phyloP scores from a whole-genome alignment of 2,329 filamentous ascomycete species.

The Xylaria hypoxylon region DNA sequence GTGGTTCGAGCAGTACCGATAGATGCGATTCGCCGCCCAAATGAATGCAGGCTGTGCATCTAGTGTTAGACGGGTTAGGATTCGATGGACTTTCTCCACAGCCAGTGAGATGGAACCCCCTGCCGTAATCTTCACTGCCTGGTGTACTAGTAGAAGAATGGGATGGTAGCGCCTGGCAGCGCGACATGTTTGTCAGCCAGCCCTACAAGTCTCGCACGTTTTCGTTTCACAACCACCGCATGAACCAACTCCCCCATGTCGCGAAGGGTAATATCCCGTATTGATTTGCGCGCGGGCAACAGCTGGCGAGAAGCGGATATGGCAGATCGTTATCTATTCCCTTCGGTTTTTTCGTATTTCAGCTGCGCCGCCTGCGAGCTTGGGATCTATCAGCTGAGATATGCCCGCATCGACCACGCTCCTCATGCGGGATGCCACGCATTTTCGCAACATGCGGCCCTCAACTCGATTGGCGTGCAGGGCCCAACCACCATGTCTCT shows the following conservation, averaged over 20 bases:
- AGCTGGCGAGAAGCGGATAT: constrained; percentile 21
- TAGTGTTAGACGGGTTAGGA: constrained; percentile 12
- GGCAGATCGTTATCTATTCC: constrained; percentile 24
- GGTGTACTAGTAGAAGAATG: neutral
- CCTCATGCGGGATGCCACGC: constrained; percentile 15
- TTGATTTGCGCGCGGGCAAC: constrained; percentile 19
- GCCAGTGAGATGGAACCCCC: constrained; percentile 19
- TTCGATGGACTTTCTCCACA: constrained; percentile 29
- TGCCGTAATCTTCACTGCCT: too few species aligned
- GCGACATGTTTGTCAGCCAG: constrained; percentile 24
- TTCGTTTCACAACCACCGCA: constrained; percentile 24
- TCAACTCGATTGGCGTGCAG: constrained; percentile 22
- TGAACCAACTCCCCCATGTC: neutral
- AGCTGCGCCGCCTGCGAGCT: constrained; percentile 22
- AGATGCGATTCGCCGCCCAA: constrained; percentile 14
- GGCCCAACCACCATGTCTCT: constrained; percentile 1
- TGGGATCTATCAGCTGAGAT: constrained; percentile 32
- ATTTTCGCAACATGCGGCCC: constrained; percentile 23
- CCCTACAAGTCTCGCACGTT: constrained; percentile 26
- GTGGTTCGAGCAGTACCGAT: neutral
- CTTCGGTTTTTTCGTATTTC: constrained; percentile 29
- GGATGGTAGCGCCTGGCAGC: neutral
- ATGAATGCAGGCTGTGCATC: constrained; percentile 17
- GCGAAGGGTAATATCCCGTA: neutral
- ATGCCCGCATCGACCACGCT: constrained; percentile 7